Base-by-base conservation (phyloP, 2,329 filamentous ascomycete genomes). In the Seiridium cupressi region DNA sequence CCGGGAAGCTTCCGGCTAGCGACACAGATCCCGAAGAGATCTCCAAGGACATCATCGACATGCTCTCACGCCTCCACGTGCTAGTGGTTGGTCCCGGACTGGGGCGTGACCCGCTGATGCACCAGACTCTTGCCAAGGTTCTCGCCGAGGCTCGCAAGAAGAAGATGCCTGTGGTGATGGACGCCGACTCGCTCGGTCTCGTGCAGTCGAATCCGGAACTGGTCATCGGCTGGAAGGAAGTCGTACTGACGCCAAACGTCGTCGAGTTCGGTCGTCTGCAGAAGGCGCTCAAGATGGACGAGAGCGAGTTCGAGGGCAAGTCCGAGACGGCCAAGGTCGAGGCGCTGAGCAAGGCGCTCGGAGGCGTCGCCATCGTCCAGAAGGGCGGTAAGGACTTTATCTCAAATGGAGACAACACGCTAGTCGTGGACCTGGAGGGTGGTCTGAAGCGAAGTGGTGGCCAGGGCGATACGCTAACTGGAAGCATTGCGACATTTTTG, bases 401-500 rank as follows among this genome's bases (percentile, higher is more conserved):
- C 62, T 92, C 89, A 3, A 91, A 97, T 68, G 92, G 93, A 10
- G 79, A 84, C 60, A 81, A 82, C 58, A 96, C 91, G n/a, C 76
- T 93, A 34, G 79, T 90, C 0, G 90, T 89, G 34, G 93, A 97
- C 66, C 77, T 93, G 3, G 77, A 86, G 69, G 95, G 95, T 7
- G 94, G 94, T 1, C 76, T 87, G 73, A 99, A 99, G 84, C 83
- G 95, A 65, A 94, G 91, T 60, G 95, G 94, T 53, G 95, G 95
- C 0, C 95, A 99, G 77, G 95, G 95, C 1, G 95, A 99, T 76
- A 98, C 95, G 3, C 79, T 99, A 65, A 98, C 95, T 0, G 95
- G 95, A 1, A 88, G 88, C 40, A 79, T 99, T 65, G 95, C 91
- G 1, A 98, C 95, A 3, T 87, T 99, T 66, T 76, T 98, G 64